Base-by-base conservation (phyloP, 1,284 basidiomycete genomes). In the Cutaneotrichosporon cyanovorans region DNA sequence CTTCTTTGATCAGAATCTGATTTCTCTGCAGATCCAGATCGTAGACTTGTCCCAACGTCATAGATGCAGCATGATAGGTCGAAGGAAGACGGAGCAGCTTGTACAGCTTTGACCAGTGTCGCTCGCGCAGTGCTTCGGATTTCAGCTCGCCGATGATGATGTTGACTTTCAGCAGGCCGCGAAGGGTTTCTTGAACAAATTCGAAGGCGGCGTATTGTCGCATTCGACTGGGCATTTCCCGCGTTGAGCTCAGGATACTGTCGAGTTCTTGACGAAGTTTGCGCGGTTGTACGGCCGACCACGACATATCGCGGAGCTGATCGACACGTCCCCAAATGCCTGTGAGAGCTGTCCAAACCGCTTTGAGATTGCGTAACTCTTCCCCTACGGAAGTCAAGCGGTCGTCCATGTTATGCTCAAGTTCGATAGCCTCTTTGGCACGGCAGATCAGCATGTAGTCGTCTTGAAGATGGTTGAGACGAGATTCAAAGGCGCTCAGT, bases 191-290 rank as follows among this genome's bases (percentile, higher is more conserved):
- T 64, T 97, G 93, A 3, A 98, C 90, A 66, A 89, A 93, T 75
- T 98, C 95, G 64, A 97, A 98, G 0, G 95, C 95, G 9, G 91
- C 88, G 67, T 98, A 99, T 69, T 98, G 95, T 50, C 95, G 81
- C 95, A 98, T 98, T 47, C 92, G 80, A 40, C 88, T 95, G 0
- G 95, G 95, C 92, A 99, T 93, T 42, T 97, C 93, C 72, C 92
- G 91, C 16, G 92, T 97, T 25, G 88, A 90, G 21, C 79, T 78
- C 43, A 98, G 72, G 44, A 98, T 76, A 4, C 78, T 82, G 61
- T 99, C 95, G 48, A 98, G 83, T 59, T 91, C 87, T 64, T 93
- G 89, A 56, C 95, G 83, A 49, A 99, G 72, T 73, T 97, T 97
- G 60, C 95, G 81, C 16, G 95, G 87, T 65, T 93, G 46, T 23